These are phyloP conservation scores for Balansia obtecta DNA, from an alignment of 2,329 filamentous ascomycete species.

Conservation along the genomic window DNA sequence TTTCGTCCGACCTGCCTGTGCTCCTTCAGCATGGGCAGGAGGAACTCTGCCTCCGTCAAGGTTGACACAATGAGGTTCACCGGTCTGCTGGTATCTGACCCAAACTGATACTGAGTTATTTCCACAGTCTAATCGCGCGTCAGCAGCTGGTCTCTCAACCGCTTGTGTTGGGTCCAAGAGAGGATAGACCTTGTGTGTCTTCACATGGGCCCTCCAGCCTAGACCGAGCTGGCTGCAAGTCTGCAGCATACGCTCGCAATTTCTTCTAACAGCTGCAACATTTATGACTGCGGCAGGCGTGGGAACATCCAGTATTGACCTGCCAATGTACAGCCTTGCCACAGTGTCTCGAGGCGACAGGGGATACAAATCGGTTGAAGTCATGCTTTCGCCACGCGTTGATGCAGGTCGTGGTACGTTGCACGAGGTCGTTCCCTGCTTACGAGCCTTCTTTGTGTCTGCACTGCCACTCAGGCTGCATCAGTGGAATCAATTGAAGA, in stretches of 20 bases:
- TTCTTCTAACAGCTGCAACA: constrained; percentile 48
- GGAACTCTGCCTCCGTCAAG: constrained; percentile 57
- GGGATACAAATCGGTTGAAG: constrained; percentile 12
- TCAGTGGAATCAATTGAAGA: too few species aligned
- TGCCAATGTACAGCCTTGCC: constrained; percentile 33
- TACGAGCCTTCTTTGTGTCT: too few species aligned
- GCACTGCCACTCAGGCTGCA: too few species aligned
- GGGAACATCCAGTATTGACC: constrained; percentile 44
- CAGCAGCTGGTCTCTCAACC: not conserved
- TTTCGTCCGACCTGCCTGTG: constrained; percentile 39
- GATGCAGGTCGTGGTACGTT: not conserved
- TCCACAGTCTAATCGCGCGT: constrained; percentile 44
- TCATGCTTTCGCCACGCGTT: constrained; percentile 6
- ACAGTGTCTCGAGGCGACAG: constrained; percentile 13
- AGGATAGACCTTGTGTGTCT: constrained; percentile 61
- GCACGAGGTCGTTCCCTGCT: too few species aligned
- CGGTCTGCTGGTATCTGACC: constrained; percentile 30
- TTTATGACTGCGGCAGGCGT: constrained; percentile 60
- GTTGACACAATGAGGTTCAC: constrained; percentile 62
- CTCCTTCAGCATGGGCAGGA: constrained; percentile 47
- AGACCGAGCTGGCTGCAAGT: constrained; percentile 46
- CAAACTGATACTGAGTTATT: constrained; percentile 58
- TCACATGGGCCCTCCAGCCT: constrained; percentile 65
- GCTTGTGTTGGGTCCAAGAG: not conserved
- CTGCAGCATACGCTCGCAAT: constrained; percentile 61